Conservation (phyloP, 2,329 filamentous ascomycete species). For the Aspergillus pseudonomiae region DNA sequence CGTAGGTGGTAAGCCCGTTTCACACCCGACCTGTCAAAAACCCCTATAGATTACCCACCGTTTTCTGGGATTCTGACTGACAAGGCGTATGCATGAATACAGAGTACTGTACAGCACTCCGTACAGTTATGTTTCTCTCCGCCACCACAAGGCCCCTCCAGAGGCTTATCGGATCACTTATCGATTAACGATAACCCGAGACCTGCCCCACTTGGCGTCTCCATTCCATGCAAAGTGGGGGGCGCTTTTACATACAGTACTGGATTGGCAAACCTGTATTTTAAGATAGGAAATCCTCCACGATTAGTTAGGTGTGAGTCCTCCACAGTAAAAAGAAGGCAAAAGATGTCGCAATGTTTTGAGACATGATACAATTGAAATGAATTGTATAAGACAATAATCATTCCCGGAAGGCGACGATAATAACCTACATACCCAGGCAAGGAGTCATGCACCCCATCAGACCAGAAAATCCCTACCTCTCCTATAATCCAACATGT, state of each 20-base stretch:
- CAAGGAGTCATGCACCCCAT: background rate
- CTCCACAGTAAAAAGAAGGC: background rate
- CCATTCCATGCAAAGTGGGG: background rate
- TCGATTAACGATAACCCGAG: slow-evolving; percentile 15
- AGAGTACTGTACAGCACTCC: background rate
- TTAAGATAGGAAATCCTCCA: background rate
- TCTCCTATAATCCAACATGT: background rate
- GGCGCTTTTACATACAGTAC: background rate
- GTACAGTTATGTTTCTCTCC: background rate
- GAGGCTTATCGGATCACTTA: slow-evolving; percentile 18
- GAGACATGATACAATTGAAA: background rate
- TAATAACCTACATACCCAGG: background rate
- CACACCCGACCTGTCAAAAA: slow-evolving; percentile 10
- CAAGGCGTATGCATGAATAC: background rate
- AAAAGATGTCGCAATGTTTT: background rate
- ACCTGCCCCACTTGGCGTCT: slow-evolving; percentile 10
- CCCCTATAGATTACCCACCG: background rate
- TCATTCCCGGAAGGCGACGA: background rate
- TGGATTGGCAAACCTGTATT: background rate
- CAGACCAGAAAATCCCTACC: background rate
- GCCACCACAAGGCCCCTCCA: slow-evolving; percentile 9
- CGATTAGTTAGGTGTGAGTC: background rate
- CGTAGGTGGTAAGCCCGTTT: background rate
- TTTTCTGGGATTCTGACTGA: background rate
- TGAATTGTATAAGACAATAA: background rate